Evolutionary conservation across 1,284 basidiomycete species (phyloP).

Genomic region (Ceratobasidium sp.): DNA sequence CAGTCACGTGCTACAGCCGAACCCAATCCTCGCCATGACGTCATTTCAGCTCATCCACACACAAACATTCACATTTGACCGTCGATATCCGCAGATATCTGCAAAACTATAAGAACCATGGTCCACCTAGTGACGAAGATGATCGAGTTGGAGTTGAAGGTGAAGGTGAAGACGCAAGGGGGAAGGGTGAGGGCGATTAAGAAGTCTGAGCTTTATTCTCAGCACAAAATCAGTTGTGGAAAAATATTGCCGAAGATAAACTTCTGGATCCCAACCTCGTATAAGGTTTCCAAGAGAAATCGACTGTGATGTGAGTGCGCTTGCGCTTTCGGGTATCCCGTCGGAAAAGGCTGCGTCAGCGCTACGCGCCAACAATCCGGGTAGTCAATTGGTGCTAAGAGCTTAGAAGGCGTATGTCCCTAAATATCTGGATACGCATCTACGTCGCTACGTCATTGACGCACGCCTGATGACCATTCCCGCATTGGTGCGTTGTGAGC

Average conservation of each 20-base stretch:
- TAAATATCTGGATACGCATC: neutral
- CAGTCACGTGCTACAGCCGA: neutral
- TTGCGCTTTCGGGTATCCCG: neutral
- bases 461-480: no score
- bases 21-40: neutral
- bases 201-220: constrained; percentile 34
- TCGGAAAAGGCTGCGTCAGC: constrained; percentile 32
- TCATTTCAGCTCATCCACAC: constrained; percentile 33
- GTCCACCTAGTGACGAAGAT: no score
- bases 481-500: no score
- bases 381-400: neutral
- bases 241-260: constrained; percentile 24
- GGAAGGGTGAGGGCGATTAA: no score
- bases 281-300: constrained; percentile 44
- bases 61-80: constrained; percentile 46
- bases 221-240: constrained; percentile 47
- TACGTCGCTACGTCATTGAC: neutral
- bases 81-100: constrained; percentile 44
- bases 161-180: no score
- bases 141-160: no score
- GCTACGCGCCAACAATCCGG: neutral
- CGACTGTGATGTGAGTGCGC: constrained; percentile 36
- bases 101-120: neutral
- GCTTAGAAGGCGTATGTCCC: constrained; percentile 12
- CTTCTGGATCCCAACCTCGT: constrained; percentile 36